A percentile compares a stretch with the other conserved stretches of the same genome.
These are phyloP conservation scores for Acer saccharum DNA, from an alignment of 345 rosid genomes.

Conservation along the genomic window DNA sequence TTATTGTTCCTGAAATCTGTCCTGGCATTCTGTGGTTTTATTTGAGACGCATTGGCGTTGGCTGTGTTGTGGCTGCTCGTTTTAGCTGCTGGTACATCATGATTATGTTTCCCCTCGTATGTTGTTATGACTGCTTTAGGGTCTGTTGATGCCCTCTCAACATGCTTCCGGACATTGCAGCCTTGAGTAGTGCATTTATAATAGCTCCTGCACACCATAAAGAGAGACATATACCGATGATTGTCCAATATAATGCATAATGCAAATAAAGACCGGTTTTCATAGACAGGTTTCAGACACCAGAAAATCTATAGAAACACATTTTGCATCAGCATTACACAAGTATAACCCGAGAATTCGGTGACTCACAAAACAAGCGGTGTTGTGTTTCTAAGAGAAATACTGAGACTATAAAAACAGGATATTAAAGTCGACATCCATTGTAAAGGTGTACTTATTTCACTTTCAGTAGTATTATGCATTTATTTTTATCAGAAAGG, in stretches of 20 bases:
- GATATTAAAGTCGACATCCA: not conserved
- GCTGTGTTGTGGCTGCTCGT: constrained; percentile 54
- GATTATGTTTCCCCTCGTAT: constrained; percentile 92
- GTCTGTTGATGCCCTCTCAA: constrained; percentile 87
- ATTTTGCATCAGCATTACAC: constrained; percentile 2
- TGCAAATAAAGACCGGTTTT: not conserved
- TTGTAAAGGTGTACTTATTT: not conserved
- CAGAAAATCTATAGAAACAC: not conserved
- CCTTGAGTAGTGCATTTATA: constrained; percentile 85
- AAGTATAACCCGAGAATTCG: not conserved
- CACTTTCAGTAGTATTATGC: not conserved
- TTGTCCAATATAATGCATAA: not conserved
- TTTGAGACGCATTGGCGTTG: constrained; percentile 36
- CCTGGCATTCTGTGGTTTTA: constrained; percentile 33
- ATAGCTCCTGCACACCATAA: constrained; percentile 62
- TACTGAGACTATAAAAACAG: not conserved
- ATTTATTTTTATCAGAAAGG: not conserved
- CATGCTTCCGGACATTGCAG: constrained; percentile 87
- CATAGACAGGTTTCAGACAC: not conserved
- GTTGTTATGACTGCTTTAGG: constrained; percentile 93
- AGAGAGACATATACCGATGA: not conserved
- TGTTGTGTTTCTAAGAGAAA: not conserved
- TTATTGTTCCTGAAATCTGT: constrained; percentile 29
- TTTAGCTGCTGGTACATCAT: constrained; percentile 69
- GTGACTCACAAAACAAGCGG: not conserved